These are phyloP conservation scores for Sphaerulina populicola DNA, from an alignment of 2,329 filamentous ascomycete genomes.

Conservation along the genomic window DNA sequence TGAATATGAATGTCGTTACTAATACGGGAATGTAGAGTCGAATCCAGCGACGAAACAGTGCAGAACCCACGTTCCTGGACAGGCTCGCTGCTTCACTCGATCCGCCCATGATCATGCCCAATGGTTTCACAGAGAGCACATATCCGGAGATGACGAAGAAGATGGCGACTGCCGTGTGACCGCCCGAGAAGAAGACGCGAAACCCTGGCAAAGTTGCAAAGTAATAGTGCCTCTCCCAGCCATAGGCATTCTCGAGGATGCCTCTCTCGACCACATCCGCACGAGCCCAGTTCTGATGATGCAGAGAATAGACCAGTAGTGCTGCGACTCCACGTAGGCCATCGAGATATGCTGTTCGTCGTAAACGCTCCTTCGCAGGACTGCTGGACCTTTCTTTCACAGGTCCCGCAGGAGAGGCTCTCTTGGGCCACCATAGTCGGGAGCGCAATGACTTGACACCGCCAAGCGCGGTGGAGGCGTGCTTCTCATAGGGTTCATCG, in stretches of 20 bases:
- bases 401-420: background rate
- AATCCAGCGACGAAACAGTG: slow-evolving; percentile 44
- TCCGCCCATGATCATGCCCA: slow-evolving; percentile 31
- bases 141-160: slow-evolving; percentile 49
- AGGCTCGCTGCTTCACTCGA: slow-evolving; percentile 18
- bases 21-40: slow-evolving; percentile 47
- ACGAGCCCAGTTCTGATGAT: slow-evolving; percentile 51
- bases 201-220: slow-evolving; percentile 50
- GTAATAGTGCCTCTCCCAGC: slow-evolving; percentile 43
- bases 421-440: background rate
- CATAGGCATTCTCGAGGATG: slow-evolving; percentile 48
- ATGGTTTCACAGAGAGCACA: slow-evolving; percentile 42
- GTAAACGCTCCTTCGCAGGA: background rate
- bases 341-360: slow-evolving; percentile 53
- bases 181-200: slow-evolving; percentile 52
- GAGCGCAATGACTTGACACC: background rate
- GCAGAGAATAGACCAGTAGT: slow-evolving; percentile 57
- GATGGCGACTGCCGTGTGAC: slow-evolving; percentile 49
- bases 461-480: background rate
- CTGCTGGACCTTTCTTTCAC: background rate
- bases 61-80: slow-evolving; percentile 39
- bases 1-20: slow-evolving; percentile 47
- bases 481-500: background rate
- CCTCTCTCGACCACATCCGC: slow-evolving; percentile 32
- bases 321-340: slow-evolving; percentile 59